Evolutionary conservation across 2,329 filamentous ascomycete species (phyloP).

Genomic region (Epichloe scottii): DNA sequence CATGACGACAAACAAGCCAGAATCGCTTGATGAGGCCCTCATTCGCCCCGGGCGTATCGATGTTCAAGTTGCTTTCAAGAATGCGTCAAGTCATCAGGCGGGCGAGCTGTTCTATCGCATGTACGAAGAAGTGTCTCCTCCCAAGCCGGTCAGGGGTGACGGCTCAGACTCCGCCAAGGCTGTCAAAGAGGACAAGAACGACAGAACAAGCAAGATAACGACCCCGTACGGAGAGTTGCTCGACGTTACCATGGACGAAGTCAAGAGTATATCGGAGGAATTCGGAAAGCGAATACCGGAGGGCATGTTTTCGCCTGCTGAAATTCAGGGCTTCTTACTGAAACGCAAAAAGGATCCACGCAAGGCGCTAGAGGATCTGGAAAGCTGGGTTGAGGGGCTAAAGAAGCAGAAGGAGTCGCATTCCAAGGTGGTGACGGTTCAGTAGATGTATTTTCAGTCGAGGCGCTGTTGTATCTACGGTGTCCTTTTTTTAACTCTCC

Average conservation of each 20-base stretch:
- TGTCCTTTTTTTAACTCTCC: too few relatives aligned
- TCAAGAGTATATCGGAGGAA: conserved; percentile 29
- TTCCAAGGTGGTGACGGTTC: conserved; percentile 35
- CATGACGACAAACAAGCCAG: conserved; percentile 71
- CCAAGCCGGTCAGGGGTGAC: conserved; percentile 2
- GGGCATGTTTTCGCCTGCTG: conserved; percentile 42
- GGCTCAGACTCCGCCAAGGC: background rate
- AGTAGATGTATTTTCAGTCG: conserved; percentile 12
- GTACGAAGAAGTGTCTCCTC: conserved; percentile 31
- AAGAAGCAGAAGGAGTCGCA: conserved; percentile 36
- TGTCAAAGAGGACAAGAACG: background rate
- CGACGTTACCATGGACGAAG: conserved; percentile 25
- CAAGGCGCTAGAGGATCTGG: conserved; percentile 40
- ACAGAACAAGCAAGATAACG: conserved; percentile 1
- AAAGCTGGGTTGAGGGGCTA: conserved; percentile 39
- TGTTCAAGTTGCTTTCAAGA: conserved; percentile 51
- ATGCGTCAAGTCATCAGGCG: conserved; percentile 41
- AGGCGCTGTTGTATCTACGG: too few relatives aligned
- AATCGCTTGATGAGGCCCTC: conserved; percentile 60
- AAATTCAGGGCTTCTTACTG: conserved; percentile 53
- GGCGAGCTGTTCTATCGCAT: conserved; percentile 47
- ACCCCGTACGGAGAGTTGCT: conserved; percentile 9
- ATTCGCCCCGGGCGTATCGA: conserved; percentile 65
- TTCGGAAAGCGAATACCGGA: conserved; percentile 43
- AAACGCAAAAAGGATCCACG: conserved; percentile 48